phyloP scores from a whole-genome alignment of 73 alveolate genomes.

The Effrenium voratum region DNA sequence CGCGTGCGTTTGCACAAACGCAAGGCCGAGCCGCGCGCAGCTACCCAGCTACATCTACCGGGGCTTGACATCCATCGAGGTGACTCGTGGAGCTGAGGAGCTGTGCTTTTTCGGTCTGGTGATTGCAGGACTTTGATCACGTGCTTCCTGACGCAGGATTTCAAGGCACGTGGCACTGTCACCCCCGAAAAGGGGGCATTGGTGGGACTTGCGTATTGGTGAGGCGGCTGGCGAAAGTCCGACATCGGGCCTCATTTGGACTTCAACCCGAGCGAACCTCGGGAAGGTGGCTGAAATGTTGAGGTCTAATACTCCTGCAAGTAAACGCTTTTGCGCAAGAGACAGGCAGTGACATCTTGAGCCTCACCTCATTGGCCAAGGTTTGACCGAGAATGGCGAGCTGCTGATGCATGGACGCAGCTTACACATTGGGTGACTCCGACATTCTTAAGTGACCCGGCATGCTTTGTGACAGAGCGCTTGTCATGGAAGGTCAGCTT shows the following conservation, averaged over 20 bases:
- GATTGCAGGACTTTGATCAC: conserved; percentile 44
- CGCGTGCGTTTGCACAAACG: not conserved
- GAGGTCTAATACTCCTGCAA: not conserved
- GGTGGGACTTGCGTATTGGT: not conserved
- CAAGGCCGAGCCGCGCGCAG: conserved; percentile 53
- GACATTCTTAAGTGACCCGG: not conserved
- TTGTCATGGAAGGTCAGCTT: not conserved
- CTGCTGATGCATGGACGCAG: conserved; percentile 83
- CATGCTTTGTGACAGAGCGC: not conserved
- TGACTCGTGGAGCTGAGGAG: not conserved
- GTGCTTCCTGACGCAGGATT: conserved; percentile 34
- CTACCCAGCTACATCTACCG: conserved; percentile 86
- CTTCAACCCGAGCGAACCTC: conserved; percentile 57
- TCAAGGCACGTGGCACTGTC: not conserved
- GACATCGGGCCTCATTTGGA: conserved; percentile 40
- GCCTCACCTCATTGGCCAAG: not conserved
- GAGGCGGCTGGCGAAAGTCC: conserved; percentile 18
- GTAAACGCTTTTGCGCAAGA: not conserved
- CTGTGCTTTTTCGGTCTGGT: not conserved
- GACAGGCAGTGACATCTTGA: not conserved
- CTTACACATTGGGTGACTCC: conserved; percentile 69
- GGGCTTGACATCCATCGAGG: conserved; percentile 75
- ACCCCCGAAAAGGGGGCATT: not conserved
- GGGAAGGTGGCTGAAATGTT: not conserved
- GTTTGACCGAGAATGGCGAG: conserved; percentile 83